Evolutionary conservation across 75 land plant genomes (phyloP).

Genomic region (Gnetum montanum): DNA sequence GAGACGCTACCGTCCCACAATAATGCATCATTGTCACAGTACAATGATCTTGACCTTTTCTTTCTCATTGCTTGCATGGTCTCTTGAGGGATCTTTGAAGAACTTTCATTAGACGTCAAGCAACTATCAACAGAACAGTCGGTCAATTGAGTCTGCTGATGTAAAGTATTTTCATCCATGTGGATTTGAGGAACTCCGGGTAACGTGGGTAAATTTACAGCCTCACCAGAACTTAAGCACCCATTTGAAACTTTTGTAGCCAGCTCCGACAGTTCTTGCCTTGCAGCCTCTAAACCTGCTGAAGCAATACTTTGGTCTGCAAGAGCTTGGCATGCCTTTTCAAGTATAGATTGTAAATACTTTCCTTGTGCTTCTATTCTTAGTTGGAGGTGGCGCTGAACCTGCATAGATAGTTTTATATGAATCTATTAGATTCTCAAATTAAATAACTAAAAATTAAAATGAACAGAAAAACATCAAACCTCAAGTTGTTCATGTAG

Average conservation of each 20-base stretch:
- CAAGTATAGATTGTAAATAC: slow-evolving; percentile 70
- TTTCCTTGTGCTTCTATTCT: slow-evolving; percentile 93
- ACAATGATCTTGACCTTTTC: slow-evolving; percentile 22
- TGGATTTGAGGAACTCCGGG: slow-evolving; percentile 18
- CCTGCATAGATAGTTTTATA: no score
- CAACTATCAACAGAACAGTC: slow-evolving; percentile 55
- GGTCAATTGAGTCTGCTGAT: slow-evolving; percentile 17
- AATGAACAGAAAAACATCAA: background rate
- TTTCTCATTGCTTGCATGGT: slow-evolving; percentile 18
- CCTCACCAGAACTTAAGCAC: slow-evolving; percentile 8
- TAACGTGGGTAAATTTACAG: slow-evolving; percentile 18
- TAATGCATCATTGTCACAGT: slow-evolving; percentile 10
- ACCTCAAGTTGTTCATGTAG: slow-evolving; percentile 93
- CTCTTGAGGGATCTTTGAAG: slow-evolving; percentile 12
- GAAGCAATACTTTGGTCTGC: slow-evolving; percentile 41
- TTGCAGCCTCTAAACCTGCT: slow-evolving; percentile 62
- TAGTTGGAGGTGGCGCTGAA: slow-evolving; percentile 73
- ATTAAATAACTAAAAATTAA: background rate
- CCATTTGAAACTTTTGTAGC: slow-evolving; percentile 41
- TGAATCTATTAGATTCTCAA: background rate
- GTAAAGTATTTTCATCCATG: slow-evolving; percentile 14
- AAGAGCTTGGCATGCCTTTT: slow-evolving; percentile 66
- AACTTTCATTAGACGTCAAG: slow-evolving; percentile 38
- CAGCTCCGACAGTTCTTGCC: slow-evolving; percentile 61
- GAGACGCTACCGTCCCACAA: slow-evolving; percentile 7